These are phyloP conservation scores for Rosa persica DNA, from an alignment of 306 rosid genomes.

Conservation along the genomic window DNA sequence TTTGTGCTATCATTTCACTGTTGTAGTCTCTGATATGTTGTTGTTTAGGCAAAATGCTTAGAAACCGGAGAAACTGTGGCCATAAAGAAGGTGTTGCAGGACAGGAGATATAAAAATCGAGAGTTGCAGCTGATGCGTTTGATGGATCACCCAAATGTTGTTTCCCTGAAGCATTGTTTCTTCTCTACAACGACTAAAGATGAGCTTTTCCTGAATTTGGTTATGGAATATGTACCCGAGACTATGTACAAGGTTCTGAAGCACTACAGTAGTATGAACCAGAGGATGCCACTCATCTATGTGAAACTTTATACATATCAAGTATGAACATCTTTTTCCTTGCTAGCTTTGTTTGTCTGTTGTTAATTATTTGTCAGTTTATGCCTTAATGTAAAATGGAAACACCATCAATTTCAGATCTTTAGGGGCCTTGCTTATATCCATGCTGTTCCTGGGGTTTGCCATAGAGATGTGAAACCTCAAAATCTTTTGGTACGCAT, in stretches of 20 bases:
- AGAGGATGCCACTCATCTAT: conserved; percentile 89
- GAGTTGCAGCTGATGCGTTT: conserved; percentile 92
- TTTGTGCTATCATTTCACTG: conserved; percentile 9
- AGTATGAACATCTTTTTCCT: conserved; percentile 46
- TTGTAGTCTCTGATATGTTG: conserved; percentile 30
- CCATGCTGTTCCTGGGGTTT: conserved; percentile 85
- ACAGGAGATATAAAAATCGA: conserved; percentile 84
- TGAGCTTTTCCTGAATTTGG: conserved; percentile 86
- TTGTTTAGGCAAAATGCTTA: conserved; percentile 79
- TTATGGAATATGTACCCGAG: conserved; percentile 94
- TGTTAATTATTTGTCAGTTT: neutral
- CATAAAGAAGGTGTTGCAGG: conserved; percentile 93
- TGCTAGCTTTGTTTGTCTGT: neutral
- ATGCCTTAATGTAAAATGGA: conserved; percentile 20
- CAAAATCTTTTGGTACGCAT: conserved; percentile 84
- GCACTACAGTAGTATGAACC: conserved; percentile 77
- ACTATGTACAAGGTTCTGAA: conserved; percentile 76
- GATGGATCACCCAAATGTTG: conserved; percentile 93
- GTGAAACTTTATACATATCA: conserved; percentile 92
- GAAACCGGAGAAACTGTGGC: conserved; percentile 89
- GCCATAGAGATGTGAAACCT: conserved; percentile 93
- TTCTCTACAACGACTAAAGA: conserved; percentile 84
- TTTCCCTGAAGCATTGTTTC: conserved; percentile 82
- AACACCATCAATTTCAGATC: conserved; percentile 47
- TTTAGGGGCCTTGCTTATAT: conserved; percentile 94